Percentiles rank a stretch among this genome's conserved stretches.
Conservation (phyloP, 2,329 filamentous ascomycete species). For the Xylaria multiplex region DNA sequence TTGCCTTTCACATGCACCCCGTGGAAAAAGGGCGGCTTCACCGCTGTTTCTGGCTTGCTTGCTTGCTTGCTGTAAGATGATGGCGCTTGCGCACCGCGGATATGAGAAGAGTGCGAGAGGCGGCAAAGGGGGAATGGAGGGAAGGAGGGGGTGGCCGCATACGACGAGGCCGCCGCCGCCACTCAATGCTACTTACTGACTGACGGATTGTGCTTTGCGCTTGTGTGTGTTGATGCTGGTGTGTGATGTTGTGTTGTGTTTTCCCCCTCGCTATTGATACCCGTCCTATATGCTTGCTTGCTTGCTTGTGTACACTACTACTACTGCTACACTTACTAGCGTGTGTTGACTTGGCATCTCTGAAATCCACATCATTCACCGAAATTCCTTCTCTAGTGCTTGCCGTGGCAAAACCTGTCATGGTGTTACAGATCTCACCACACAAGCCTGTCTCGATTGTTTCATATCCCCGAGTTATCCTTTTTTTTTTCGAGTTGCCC, state of each 20-base stretch:
- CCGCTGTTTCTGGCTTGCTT: slow-evolving; percentile 16
- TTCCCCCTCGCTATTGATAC: not conserved
- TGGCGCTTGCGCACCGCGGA: not conserved
- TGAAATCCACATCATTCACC: slow-evolving; percentile 34
- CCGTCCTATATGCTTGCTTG: not conserved
- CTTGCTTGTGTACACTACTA: not conserved
- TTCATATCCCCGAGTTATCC: not conserved
- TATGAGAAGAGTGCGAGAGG: not conserved
- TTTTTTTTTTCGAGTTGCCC: not conserved
- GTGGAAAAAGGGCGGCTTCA: slow-evolving; percentile 9
- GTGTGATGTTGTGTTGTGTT: not conserved
- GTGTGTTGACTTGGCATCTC: slow-evolving; percentile 25
- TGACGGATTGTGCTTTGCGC: not conserved
- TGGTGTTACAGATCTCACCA: not conserved
- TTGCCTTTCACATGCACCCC: slow-evolving; percentile 1
- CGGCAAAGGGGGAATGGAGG: not conserved
- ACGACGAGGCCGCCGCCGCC: slow-evolving; percentile 22
- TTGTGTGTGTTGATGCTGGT: not conserved
- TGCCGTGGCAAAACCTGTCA: not conserved
- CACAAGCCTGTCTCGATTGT: not conserved
- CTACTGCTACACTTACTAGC: too few relatives aligned
- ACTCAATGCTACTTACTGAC: slow-evolving; percentile 2
- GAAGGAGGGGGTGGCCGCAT: slow-evolving; percentile 25
- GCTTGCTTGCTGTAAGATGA: slow-evolving; percentile 9
- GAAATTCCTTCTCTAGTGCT: slow-evolving; percentile 18